Base-by-base conservation (phyloP, 331 rosid genomes). In the Quercus phellos region DNA sequence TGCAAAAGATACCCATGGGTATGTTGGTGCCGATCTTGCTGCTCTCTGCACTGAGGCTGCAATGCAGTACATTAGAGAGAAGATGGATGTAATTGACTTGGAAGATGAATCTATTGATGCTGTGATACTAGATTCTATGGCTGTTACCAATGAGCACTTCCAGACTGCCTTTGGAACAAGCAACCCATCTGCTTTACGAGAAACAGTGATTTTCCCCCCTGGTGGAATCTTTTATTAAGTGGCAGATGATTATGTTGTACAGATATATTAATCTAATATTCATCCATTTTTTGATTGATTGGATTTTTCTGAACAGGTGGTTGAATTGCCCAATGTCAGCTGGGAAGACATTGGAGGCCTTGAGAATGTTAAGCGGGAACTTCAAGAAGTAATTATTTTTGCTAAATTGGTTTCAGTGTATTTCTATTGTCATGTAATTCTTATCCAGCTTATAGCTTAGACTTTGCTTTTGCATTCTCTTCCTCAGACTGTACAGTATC, bases 281-380 rank as follows among this genome's bases (percentile, higher is more conserved):
- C 18, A 75, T 13, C 4, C 55, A 4, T 43, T 2, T 56, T 27
- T 51, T 53, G 30, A 70, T 32, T 34, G 35, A 42, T 70, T 30
- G 51, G 59, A 42, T 26, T 34, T 35, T 60, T 35, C 7, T 55
- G 46, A 63, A 53, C 85, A 90, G 92, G 92, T 89, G 55, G 89
- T 89, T 63, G 93, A 89, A 83, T 90, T 89, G 73, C 93, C 90
- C 42, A 89, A 87, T 74, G 85, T 81, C 56, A 83, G 85, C 63
- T 89, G 90, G 93, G 87, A 81, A 9, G 90, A 89, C 76, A 89
- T 89, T 74, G 93, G 90, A 79, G 93, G 93, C 72, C 92, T 90
- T 75, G 94, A 90, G 74, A 90, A 88, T 84, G 93, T 90, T 75
- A 90, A 90, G 80, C 81, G 95, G 6, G 95, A 90, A 63, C 86